A percentile compares a stretch with the other conserved stretches of the same genome.
These are phyloP conservation scores for Jatropha podagrica DNA, from an alignment of 441 rosid genomes.

Conservation along the genomic window DNA sequence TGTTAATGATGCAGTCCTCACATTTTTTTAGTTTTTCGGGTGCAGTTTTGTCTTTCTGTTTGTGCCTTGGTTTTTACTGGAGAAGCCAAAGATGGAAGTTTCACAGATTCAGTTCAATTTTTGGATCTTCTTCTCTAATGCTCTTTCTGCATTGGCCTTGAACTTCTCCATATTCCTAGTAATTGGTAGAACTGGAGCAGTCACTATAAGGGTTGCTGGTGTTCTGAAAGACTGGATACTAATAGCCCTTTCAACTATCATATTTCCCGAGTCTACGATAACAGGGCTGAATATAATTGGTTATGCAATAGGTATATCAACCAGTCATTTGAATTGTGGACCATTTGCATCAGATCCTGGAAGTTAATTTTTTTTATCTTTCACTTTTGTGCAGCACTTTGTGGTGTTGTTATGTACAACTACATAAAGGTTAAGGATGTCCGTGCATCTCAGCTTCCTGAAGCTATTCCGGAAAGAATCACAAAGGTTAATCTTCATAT, in stretches of 20 bases:
- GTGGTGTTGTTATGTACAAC: conserved; percentile 98
- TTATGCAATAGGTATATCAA: conserved; percentile 85
- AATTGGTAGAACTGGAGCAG: conserved; percentile 98
- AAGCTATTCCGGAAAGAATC: conserved; percentile 71
- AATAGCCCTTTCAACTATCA: conserved; percentile 98
- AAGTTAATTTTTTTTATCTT: not conserved
- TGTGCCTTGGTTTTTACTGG: conserved; percentile 92
- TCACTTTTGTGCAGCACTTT: conserved; percentile 57
- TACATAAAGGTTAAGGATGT: conserved; percentile 89
- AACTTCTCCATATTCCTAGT: conserved; percentile 97
- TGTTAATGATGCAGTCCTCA: conserved; percentile 20
- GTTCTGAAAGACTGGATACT: conserved; percentile 99
- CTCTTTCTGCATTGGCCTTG: conserved; percentile 92
- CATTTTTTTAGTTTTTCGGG: conserved; percentile 5
- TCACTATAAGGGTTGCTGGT: conserved; percentile 97
- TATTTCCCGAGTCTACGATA: conserved; percentile 93
- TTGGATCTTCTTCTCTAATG: conserved; percentile 99
- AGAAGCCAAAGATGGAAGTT: conserved; percentile 86
- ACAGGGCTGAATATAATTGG: conserved; percentile 93
- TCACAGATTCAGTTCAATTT: conserved; percentile 94
- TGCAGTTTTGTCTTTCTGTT: conserved; percentile 95
- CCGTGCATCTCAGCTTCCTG: conserved; percentile 76
- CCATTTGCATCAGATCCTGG: conserved; percentile 2
- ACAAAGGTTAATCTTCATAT: conserved; percentile 48
- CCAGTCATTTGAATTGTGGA: conserved; percentile 4